Evolutionary conservation across 306 rosid genomes (phyloP).

Genomic region (Cicer bijugum): DNA sequence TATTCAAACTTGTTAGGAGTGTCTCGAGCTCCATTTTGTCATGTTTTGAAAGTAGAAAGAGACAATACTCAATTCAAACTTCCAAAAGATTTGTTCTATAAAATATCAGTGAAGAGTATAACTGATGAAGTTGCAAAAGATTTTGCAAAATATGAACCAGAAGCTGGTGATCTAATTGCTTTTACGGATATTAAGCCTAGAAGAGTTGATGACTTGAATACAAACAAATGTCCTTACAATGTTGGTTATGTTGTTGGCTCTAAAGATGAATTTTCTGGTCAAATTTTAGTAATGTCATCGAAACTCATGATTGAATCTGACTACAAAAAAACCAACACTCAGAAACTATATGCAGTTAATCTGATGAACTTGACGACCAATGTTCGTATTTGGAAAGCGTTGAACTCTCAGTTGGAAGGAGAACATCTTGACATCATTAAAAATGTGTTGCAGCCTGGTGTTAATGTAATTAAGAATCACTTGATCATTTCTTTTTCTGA

Average conservation of each 20-base stretch:
- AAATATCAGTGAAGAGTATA: neutral
- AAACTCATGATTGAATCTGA: neutral
- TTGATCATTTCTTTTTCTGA: neutral
- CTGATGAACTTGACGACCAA: slow-evolving; percentile 43
- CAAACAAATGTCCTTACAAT: slow-evolving; percentile 28
- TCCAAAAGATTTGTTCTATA: slow-evolving; percentile 37
- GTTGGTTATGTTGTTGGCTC: slow-evolving; percentile 42
- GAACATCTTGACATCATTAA: slow-evolving; percentile 34
- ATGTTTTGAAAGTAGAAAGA: neutral
- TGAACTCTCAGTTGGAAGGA: slow-evolving; percentile 33
- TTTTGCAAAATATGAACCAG: slow-evolving; percentile 42
- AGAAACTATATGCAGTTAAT: slow-evolving; percentile 11
- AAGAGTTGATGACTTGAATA: slow-evolving; percentile 42
- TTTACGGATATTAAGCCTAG: slow-evolving; percentile 45
- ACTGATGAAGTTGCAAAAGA: neutral
- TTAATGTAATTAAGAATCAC: slow-evolving; percentile 38
- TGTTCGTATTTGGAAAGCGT: slow-evolving; percentile 44
- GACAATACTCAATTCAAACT: neutral
- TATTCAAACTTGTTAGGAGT: slow-evolving; percentile 39
- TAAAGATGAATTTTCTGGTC: neutral
- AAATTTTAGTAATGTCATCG: slow-evolving; percentile 7
- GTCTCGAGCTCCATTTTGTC: slow-evolving; percentile 36
- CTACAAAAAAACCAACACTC: neutral
- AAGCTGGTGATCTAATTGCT: slow-evolving; percentile 54
- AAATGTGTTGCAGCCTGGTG: slow-evolving; percentile 39